Evolutionary conservation across 352 stramenopile species (phyloP).

Genomic region (Globisporangium solare): DNA sequence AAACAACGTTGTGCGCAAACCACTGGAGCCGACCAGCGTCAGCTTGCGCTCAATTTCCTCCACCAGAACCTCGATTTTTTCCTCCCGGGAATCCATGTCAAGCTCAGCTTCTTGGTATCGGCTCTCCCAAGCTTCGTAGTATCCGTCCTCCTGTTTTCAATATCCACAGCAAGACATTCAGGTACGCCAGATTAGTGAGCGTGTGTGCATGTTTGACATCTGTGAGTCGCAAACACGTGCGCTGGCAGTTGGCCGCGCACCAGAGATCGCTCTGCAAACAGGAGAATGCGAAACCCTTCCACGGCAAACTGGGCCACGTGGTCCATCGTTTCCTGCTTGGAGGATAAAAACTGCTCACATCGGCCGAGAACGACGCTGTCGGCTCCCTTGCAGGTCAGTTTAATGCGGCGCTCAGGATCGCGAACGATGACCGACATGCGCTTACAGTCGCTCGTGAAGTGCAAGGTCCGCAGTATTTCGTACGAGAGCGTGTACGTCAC

Average conservation of each 20-base stretch:
- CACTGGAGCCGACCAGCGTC: conserved; percentile 82
- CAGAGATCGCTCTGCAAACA: conserved; percentile 72
- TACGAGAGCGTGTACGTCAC: conserved; percentile 65
- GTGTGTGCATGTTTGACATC: neutral
- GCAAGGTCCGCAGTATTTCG: conserved; percentile 62
- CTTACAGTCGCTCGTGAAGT: conserved; percentile 79
- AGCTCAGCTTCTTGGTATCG: conserved; percentile 69
- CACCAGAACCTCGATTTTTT: conserved; percentile 46
- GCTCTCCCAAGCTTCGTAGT: conserved; percentile 64
- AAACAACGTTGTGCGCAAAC: conserved; percentile 23
- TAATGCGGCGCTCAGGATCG: conserved; percentile 42
- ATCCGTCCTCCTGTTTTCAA: conserved; percentile 42
- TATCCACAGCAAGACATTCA: neutral
- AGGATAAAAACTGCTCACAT: conserved; percentile 55
- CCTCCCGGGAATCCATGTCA: conserved; percentile 61
- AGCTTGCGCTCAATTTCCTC: conserved; percentile 84
- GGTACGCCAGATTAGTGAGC: neutral
- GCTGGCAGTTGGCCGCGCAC: conserved; percentile 22
- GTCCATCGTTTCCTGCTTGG: conserved; percentile 46
- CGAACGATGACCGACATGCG: conserved; percentile 82
- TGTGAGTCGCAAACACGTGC: neutral
- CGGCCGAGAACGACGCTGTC: conserved; percentile 75
- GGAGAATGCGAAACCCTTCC: conserved; percentile 82
- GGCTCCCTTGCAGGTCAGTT: conserved; percentile 77
- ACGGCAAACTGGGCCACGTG: conserved; percentile 82